Evolutionary conservation across 2,329 filamentous ascomycete genomes (phyloP), one percentile per base, ranked within the genome.

Genomic region (Alternaria dauci): DNA sequence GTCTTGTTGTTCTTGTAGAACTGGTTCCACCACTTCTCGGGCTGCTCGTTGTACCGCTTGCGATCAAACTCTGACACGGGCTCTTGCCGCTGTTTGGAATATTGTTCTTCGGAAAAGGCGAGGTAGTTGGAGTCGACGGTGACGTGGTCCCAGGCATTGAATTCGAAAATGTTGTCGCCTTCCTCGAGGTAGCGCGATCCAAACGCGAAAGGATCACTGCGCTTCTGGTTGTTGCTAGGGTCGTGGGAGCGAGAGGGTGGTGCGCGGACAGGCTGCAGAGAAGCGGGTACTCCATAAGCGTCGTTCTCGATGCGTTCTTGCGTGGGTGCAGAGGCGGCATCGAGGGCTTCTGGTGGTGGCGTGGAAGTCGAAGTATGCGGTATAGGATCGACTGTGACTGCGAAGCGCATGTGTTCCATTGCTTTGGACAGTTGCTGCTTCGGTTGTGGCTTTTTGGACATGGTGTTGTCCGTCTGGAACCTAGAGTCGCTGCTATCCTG

Each of bases 121-220:
- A 90, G 89, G 84, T 97, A 98, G 41, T 89, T 86, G 70, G 92
- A 88, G 81, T 98, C 94, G 77, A 93, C 93, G 80, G 94, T 90
- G 76, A 98, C 95, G 78, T 99, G 94, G 78, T 99, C 95, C 95
- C 95, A 99, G 38, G 95, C 95, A 79, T 99, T 99, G 87, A 95
- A 97, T 78, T 96, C 91, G 81, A 94, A 99, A 73, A 96, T 92
- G 77, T 98, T 86, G 81, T 97, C 94, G 75, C 89, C 88, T 78
- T 94, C 86, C 72, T 91, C 88, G 52, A 99, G 87, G 73, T 87
- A 91, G 61, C 94, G 92, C 48, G 92, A 95, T 62, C 95, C 95
- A 79, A 99, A 99, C 80, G 96, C 91, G 80, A 98, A 99, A 18
- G 95, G 95, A 75, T 97, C 93, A 75, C 83, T 91, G 71, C 93